Percentiles rank a stretch among this genome's conserved stretches.
Evolutionary conservation across 1,139 yeast species (phyloP).

Genomic region (Candida freyschussii): DNA sequence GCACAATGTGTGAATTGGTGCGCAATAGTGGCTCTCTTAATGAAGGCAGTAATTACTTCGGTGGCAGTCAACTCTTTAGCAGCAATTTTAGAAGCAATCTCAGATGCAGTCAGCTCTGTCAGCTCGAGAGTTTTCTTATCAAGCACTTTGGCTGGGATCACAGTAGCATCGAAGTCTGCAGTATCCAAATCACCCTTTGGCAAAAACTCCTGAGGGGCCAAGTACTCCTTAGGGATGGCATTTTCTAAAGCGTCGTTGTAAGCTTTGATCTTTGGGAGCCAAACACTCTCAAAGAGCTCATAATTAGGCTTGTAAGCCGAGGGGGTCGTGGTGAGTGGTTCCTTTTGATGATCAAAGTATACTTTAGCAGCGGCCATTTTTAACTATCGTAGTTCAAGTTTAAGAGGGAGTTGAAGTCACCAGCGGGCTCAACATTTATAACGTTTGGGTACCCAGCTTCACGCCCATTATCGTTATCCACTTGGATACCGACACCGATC

Average conservation of each 20-base stretch:
- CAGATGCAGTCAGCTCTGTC: conserved; percentile 33
- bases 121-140: conserved; percentile 32
- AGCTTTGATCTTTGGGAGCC: conserved; percentile 44
- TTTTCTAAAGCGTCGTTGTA: conserved; percentile 41
- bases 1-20: conserved; percentile 58
- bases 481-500: too few species aligned
- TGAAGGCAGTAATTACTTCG: conserved; percentile 30
- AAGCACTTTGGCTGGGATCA: conserved; percentile 39
- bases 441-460: too few species aligned
- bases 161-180: conserved; percentile 31
- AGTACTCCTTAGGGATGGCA: conserved; percentile 29
- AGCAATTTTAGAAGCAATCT: conserved; percentile 35
- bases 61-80: conserved; percentile 29
- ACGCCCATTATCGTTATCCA: too few species aligned
- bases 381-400: too few species aligned
- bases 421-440: too few species aligned
- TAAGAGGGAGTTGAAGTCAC: too few species aligned
- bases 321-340: conserved; percentile 13
- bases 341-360: conserved; percentile 11
- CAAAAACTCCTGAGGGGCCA: conserved; percentile 31
- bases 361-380: conserved; percentile 12
- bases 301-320: conserved; percentile 9
- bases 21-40: conserved; percentile 35
- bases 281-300: conserved; percentile 21
- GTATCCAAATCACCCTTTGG: conserved; percentile 32